Percentiles rank a stretch among this genome's conserved stretches.
phyloP scores from a whole-genome alignment of 306 rosid genomes.

The Dryas octopetala region DNA sequence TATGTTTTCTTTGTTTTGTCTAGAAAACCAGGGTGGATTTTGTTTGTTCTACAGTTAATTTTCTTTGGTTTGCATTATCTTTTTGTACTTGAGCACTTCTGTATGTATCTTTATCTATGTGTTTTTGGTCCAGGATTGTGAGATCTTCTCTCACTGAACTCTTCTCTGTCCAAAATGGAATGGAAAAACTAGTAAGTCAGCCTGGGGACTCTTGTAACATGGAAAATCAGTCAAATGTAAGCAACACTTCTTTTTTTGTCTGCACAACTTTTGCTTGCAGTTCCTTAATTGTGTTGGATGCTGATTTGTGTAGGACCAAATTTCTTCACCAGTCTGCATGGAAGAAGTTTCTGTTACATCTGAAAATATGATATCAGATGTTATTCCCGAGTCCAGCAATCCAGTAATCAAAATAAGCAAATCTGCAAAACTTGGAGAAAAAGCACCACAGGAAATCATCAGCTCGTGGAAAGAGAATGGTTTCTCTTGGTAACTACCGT shows the following conservation, averaged over 20 bases:
- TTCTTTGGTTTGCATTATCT: too few species aligned
- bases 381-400: constrained; percentile 30
- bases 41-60: not conserved
- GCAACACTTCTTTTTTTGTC: constrained; percentile 25
- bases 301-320: constrained; percentile 48
- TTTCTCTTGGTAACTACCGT: constrained; percentile 63
- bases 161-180: constrained; percentile 38
- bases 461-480: constrained; percentile 86
- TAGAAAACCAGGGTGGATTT: not conserved
- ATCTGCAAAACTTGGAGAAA: constrained; percentile 73
- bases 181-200: constrained; percentile 34
- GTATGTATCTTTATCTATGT: not conserved
- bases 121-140: constrained; percentile 53
- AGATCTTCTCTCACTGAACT: constrained; percentile 62
- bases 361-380: constrained; percentile 41
- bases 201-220: constrained; percentile 37
- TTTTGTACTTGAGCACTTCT: not conserved
- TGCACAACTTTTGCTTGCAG: constrained; percentile 11
- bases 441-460: constrained; percentile 58
- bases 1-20: not conserved
- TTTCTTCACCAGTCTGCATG: constrained; percentile 25
- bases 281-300: constrained; percentile 10
- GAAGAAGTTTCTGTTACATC: constrained; percentile 46
- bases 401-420: constrained; percentile 45
- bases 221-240: constrained; percentile 53